Conservation (phyloP, 2,329 filamentous ascomycete species). For the Tolypocladium ovalisporum region DNA sequence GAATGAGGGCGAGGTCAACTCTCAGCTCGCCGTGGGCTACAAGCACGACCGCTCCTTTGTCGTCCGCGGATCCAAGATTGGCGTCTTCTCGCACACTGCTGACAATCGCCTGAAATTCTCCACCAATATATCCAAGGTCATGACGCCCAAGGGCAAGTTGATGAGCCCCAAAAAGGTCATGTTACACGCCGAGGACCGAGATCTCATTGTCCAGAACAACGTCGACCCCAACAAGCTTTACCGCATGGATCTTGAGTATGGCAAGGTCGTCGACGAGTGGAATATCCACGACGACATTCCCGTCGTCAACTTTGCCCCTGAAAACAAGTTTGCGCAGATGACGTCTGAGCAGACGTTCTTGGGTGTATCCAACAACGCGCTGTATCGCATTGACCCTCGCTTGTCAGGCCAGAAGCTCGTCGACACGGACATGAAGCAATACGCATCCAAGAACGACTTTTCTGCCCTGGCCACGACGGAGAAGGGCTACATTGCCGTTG, state of each 20-base stretch:
- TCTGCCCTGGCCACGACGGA: slow-evolving; percentile 89
- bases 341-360: slow-evolving; percentile 91
- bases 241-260: slow-evolving; percentile 95
- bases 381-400: slow-evolving; percentile 90
- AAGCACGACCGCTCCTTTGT: slow-evolving; percentile 97
- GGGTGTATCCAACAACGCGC: slow-evolving; percentile 81
- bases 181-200: slow-evolving; percentile 82
- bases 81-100: slow-evolving; percentile 92
- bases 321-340: slow-evolving; percentile 98
- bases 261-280: slow-evolving; percentile 98
- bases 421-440: slow-evolving; percentile 87
- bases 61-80: slow-evolving; percentile 93
- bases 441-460: slow-evolving; percentile 94
- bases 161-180: slow-evolving; percentile 97
- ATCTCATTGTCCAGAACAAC: slow-evolving; percentile 79
- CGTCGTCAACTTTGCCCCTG: slow-evolving; percentile 82
- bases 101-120: slow-evolving; percentile 93
- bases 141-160: slow-evolving; percentile 73
- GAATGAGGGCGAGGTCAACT: slow-evolving; percentile 75
- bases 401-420: slow-evolving; percentile 86
- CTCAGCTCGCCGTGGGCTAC: slow-evolving; percentile 88
- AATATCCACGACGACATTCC: slow-evolving; percentile 95
- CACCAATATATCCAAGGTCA: slow-evolving; percentile 93
- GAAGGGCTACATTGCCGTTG: slow-evolving; percentile 92
- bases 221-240: slow-evolving; percentile 83